Percentiles rank a stretch among this genome's conserved stretches.
Conservation (phyloP, 2,329 filamentous ascomycete genomes). For the Trichoderma guizhouense region DNA sequence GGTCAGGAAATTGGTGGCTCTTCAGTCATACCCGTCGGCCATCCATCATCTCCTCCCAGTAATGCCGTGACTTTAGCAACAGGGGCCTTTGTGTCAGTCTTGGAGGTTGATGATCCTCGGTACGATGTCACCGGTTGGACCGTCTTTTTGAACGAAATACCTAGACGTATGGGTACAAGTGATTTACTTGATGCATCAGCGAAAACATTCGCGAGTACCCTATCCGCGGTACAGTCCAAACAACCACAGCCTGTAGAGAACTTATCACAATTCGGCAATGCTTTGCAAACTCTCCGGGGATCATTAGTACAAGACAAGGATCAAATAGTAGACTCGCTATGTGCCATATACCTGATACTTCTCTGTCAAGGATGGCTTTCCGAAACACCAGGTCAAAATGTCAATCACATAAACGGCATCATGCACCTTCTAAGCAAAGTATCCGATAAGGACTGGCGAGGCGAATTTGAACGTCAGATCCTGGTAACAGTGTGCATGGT, state of each 20-base stretch:
- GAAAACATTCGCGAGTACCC: background rate
- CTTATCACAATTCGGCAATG: background rate
- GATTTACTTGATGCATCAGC: background rate
- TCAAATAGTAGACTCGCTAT: background rate
- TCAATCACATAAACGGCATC: background rate
- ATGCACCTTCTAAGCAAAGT: background rate
- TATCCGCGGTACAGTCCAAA: background rate
- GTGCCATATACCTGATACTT: background rate
- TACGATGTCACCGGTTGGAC: background rate
- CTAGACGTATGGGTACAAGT: background rate
- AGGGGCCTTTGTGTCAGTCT: background rate
- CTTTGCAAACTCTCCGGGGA: background rate
- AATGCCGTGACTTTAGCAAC: background rate
- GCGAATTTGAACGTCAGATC: background rate
- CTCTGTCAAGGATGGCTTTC: background rate
- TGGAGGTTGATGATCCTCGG: background rate
- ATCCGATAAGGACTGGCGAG: background rate
- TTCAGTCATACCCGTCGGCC: background rate
- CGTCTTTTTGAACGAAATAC: background rate
- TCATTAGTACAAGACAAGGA: background rate
- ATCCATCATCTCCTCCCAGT: background rate
- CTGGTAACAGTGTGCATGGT: background rate
- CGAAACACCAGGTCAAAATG: background rate
- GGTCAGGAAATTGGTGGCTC: background rate
- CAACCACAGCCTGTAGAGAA: background rate